Evolutionary conservation across 1,139 yeast genomes (phyloP), one percentile per base, ranked within the genome.

Genomic region (Candida sp.): DNA sequence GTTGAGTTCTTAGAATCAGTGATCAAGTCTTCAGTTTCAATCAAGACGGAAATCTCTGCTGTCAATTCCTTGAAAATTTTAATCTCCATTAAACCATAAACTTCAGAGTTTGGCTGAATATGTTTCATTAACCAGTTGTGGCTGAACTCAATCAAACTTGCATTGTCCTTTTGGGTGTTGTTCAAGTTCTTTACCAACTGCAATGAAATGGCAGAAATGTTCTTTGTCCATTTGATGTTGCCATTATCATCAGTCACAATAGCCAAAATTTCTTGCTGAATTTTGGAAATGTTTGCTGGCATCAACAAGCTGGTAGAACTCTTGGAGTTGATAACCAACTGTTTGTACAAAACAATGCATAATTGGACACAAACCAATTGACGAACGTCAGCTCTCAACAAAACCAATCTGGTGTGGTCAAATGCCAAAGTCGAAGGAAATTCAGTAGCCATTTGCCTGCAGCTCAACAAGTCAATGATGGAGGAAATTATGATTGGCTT

Each of bases 221-320:
- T 90, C 63, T 90, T 84, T 1, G 97, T 90, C 97, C 97, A 91
- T 72, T 91, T 89, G 55, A 90, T 84, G 65, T 88, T 90, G 3
- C 97, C 97, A 63, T 86, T 88, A 53, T 88, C 90, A 70, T 90
- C 96, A 47, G 92, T 84, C 25, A 90, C 91, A 49, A 91, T 89
- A 30, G 94, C 89, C 55, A 89, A 72, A 42, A 91, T 82, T 61
- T 90, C 96, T 55, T 74, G 79, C 58, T 77, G 80, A 32, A 77
- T 70, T 49, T 69, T 69, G 47, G 65, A 60, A 46, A 75, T 63
- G 50, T 68, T 68, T 17, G 63, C 68, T 9, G 68, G 64, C 31
- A 66, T 57, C 38, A 72, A 63, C 37, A 70, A 60, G 49, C 42
- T 54, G 2, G 48, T 33, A 8, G 44, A 23, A 23, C 50, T 51